phyloP scores from a whole-genome alignment of 2,329 filamentous ascomycete species.

The Cladosporium austrohemisphaericum region DNA sequence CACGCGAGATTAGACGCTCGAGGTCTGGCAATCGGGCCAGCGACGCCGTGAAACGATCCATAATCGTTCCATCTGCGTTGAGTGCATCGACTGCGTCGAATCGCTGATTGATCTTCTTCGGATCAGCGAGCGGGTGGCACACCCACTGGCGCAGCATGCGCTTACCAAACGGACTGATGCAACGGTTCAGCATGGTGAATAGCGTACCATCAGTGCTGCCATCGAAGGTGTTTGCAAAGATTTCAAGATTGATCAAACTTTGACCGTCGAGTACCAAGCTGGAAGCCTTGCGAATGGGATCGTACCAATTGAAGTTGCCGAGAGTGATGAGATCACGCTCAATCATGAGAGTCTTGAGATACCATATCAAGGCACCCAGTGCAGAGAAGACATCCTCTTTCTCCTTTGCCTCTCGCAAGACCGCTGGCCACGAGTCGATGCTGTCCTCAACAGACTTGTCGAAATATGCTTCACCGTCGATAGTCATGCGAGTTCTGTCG shows the following conservation, averaged over 20 bases:
- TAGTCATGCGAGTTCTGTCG: constrained; percentile 74
- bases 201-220: constrained; percentile 81
- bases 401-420: constrained; percentile 66
- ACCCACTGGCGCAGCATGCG: constrained; percentile 95
- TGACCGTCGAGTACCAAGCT: constrained; percentile 92
- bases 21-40: constrained; percentile 90
- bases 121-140: constrained; percentile 87
- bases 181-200: constrained; percentile 86
- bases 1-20: constrained; percentile 86
- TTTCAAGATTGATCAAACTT: constrained; percentile 94
- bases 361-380: constrained; percentile 82
- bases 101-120: constrained; percentile 83
- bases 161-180: constrained; percentile 95
- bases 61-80: constrained; percentile 74
- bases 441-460: constrained; percentile 50
- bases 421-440: constrained; percentile 71
- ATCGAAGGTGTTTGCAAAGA: constrained; percentile 90
- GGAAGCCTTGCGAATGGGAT: constrained; percentile 83
- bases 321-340: constrained; percentile 84
- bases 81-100: constrained; percentile 91
- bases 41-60: constrained; percentile 83
- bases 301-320: constrained; percentile 87
- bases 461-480: constrained; percentile 79
- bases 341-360: constrained; percentile 77
- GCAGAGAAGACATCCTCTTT: constrained; percentile 87